Evolutionary conservation across 345 rosid species (phyloP).

Genomic region (Syzygium oleosum): DNA sequence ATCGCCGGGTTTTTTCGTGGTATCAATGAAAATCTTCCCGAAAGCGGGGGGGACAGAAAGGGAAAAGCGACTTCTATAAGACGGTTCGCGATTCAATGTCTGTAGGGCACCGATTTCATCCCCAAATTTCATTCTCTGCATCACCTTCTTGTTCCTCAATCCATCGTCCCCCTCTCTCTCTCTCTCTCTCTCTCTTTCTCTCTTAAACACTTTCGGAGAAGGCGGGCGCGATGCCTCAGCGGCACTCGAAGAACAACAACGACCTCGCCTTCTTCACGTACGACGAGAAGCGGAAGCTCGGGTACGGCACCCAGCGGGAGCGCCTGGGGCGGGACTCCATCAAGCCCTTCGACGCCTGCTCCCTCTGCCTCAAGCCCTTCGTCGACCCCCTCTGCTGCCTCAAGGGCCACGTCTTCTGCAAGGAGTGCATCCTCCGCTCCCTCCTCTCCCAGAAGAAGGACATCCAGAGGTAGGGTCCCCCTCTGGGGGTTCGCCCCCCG

Average conservation of each 20-base stretch:
- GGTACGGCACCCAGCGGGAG: conserved; percentile 96
- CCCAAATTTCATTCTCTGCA: neutral
- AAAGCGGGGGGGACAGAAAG: neutral
- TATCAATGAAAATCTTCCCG: neutral
- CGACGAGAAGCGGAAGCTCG: conserved; percentile 92
- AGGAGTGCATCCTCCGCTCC: conserved; percentile 87
- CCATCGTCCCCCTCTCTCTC: neutral
- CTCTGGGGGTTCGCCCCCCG: no score
- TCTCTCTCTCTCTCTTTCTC: neutral
- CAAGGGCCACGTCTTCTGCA: conserved; percentile 86
- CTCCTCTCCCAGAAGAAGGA: conserved; percentile 86
- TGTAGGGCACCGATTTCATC: neutral
- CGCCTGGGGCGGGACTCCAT: conserved; percentile 90
- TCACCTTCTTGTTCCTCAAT: neutral
- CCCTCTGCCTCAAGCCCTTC: conserved; percentile 87
- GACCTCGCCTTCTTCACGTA: conserved; percentile 96
- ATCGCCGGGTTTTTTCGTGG: no score
- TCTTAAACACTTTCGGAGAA: no score
- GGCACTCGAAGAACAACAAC: conserved; percentile 96
- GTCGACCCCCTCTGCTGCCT: conserved; percentile 89
- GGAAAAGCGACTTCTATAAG: neutral
- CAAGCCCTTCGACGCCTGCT: conserved; percentile 92
- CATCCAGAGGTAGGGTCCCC: conserved; percentile 44
- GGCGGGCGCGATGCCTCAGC: conserved; percentile 40
- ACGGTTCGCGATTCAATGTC: neutral